Base-by-base conservation (phyloP, 257 asterid species). In the Nicotiana attenuata region DNA sequence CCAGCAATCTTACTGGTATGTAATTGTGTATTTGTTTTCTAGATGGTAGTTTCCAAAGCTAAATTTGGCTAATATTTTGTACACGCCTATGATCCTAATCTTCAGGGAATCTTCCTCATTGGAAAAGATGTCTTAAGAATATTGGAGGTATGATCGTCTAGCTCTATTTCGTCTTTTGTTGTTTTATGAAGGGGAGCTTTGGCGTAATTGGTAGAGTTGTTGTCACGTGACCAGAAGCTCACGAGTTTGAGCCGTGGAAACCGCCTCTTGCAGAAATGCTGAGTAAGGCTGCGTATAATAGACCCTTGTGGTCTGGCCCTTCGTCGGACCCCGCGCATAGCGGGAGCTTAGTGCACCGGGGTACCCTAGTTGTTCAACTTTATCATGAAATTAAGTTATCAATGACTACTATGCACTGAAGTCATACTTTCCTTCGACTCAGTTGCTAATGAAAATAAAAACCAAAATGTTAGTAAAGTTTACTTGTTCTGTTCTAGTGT, bases 1-100 rank as follows among this genome's bases (percentile, higher is more conserved):
- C 99, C 99, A 31, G 99, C 98, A 66, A 82, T 89, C 75, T 89
- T 92, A 85, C 82, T 94, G 87, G 98, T 94, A 87, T 65, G 87
- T 56, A 13, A 22, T 29, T n/a, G 15, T 20, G 16, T 65, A 41
- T 29, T 64, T 63, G 81, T 50, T 50, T 13, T 75, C 63, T 24
- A 15, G 63, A 61, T 59, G 31, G 45, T 65, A 76, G 61, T 69
- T 5, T 26, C 29, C 7, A 59, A 71, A 41, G 78, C 33, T 59
- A 52, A 68, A 61, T 71, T 68, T 41, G 61, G 77, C 81, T 50
- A 31, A 35, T 35, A 26, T 4, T 31, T 50, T 77, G 71, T 64
- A 68, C 80, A 78, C 26, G 41, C 68, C 81, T 82, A 81, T 28
- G 80, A 47, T 31, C 76, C 20, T 50, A 47, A 26, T 24, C 82